Evolutionary conservation across 192 early-diverging fungal species (phyloP).

Genomic region (Backusella tarrabulga): DNA sequence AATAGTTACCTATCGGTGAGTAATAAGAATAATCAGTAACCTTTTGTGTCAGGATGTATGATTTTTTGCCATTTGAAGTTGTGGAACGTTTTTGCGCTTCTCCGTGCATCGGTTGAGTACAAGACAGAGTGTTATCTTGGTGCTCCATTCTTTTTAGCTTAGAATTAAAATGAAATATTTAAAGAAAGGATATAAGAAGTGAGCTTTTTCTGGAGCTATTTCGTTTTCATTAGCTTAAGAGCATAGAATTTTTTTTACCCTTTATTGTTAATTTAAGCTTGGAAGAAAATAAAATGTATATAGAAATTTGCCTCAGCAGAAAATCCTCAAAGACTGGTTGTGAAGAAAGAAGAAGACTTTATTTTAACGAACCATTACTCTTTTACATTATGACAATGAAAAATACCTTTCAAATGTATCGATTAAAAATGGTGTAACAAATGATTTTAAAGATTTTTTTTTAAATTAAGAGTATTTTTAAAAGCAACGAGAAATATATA

Average conservation of each 20-base stretch:
- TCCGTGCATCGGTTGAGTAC: not conserved
- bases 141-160: not conserved
- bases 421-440: not conserved
- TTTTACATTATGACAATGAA: not conserved
- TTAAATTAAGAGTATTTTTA: not conserved
- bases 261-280: not conserved
- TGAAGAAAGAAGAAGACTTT: not conserved
- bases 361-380: not conserved
- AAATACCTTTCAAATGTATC: constrained; percentile 9
- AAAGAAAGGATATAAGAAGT: not conserved
- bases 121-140: not conserved
- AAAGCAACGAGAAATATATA: too few relatives aligned
- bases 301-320: not conserved
- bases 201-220: not conserved
- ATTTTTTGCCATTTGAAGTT: not conserved
- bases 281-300: not conserved
- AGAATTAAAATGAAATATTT: not conserved
- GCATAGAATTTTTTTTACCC: not conserved
- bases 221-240: not conserved
- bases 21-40: not conserved
- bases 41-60: constrained; percentile 2
- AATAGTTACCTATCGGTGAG: not conserved
- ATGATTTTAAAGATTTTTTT: not conserved
- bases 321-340: not conserved
- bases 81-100: not conserved